These are phyloP conservation scores for Malus hybrid DNA, from an alignment of 331 rosid species.

Conservation along the genomic window DNA sequence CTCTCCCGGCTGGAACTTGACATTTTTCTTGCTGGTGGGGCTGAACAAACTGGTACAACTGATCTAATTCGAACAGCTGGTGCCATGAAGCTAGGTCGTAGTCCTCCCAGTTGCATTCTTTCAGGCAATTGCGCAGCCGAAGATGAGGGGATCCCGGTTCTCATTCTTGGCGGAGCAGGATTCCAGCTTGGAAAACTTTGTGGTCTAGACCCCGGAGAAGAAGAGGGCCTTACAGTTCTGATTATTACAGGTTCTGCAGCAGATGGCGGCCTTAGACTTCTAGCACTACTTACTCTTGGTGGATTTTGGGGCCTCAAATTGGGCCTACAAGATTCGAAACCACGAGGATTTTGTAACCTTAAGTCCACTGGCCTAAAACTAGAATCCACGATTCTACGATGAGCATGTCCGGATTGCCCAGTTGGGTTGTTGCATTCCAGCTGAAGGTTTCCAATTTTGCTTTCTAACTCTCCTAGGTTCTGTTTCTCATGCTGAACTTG, in stretches of 20 bases:
- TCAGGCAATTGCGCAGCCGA: constrained; percentile 21
- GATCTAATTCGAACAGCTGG: constrained; percentile 77
- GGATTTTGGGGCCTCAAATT: constrained; percentile 18
- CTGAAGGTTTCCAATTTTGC: constrained; percentile 26
- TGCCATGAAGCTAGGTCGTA: constrained; percentile 44
- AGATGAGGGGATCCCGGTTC: constrained; percentile 32
- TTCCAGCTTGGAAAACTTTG: constrained; percentile 25
- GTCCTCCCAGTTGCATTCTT: constrained; percentile 30
- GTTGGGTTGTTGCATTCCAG: constrained; percentile 27
- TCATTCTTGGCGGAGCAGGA: constrained; percentile 44
- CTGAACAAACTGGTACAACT: constrained; percentile 79
- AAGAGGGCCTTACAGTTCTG: constrained; percentile 30
- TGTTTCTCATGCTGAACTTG: constrained; percentile 30
- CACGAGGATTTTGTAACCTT: constrained; percentile 28
- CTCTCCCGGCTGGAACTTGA: constrained; percentile 19
- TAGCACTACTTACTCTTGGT: constrained; percentile 27
- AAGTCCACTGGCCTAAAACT: constrained; percentile 23
- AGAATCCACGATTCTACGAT: constrained; percentile 21
- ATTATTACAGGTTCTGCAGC: constrained; percentile 30
- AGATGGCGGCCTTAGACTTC: constrained; percentile 33
- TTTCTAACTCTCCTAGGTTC: constrained; percentile 20
- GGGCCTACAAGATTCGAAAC: constrained; percentile 18
- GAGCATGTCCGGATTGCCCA: constrained; percentile 31
- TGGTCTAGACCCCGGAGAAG: constrained; percentile 27
- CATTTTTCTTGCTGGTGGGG: constrained; percentile 54